A percentile compares a stretch with the other conserved stretches of the same genome.
phyloP scores from a whole-genome alignment of 306 rosid species.

The Cicer chorassanicum region DNA sequence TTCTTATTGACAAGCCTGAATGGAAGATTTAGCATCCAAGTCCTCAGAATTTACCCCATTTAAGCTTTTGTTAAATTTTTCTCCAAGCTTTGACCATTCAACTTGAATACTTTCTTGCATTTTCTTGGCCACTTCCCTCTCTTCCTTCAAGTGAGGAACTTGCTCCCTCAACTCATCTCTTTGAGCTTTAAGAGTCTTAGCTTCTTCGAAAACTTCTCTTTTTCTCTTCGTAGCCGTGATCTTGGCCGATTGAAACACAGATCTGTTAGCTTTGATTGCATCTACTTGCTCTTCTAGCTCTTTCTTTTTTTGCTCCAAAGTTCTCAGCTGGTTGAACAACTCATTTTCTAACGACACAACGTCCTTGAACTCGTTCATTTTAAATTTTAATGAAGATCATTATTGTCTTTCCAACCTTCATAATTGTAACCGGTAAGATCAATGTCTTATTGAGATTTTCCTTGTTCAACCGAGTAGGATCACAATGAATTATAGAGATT shows the following conservation, averaged over 20 bases:
- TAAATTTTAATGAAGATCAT: too few species aligned
- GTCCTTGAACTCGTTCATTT: slow-evolving; percentile 50
- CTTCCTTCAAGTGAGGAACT: slow-evolving; percentile 49
- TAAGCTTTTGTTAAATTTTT: slow-evolving; percentile 44
- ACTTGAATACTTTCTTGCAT: slow-evolving; percentile 42
- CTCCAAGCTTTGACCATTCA: slow-evolving; percentile 58
- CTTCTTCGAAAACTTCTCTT: slow-evolving; percentile 57
- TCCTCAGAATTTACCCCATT: slow-evolving; percentile 35
- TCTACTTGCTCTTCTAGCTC: slow-evolving; percentile 57
- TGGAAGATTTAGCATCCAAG: slow-evolving; percentile 38
- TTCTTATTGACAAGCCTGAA: slow-evolving; percentile 31
- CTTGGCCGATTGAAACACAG: slow-evolving; percentile 54
- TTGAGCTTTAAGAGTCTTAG: slow-evolving; percentile 50
- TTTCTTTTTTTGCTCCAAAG: slow-evolving; percentile 55
- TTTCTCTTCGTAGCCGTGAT: slow-evolving; percentile 45
- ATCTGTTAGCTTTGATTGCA: slow-evolving; percentile 49
- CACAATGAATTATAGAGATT: too few species aligned
- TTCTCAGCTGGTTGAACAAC: slow-evolving; percentile 48
- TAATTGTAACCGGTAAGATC: too few species aligned
- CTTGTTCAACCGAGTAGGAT: too few species aligned
- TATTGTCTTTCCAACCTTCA: too few species aligned
- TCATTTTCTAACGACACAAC: slow-evolving; percentile 51
- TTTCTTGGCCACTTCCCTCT: slow-evolving; percentile 56
- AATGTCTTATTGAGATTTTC: too few species aligned
- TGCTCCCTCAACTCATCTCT: slow-evolving; percentile 58